Conservation (phyloP, 352 stramenopile genomes). For the Saprolegnia diclina region DNA sequence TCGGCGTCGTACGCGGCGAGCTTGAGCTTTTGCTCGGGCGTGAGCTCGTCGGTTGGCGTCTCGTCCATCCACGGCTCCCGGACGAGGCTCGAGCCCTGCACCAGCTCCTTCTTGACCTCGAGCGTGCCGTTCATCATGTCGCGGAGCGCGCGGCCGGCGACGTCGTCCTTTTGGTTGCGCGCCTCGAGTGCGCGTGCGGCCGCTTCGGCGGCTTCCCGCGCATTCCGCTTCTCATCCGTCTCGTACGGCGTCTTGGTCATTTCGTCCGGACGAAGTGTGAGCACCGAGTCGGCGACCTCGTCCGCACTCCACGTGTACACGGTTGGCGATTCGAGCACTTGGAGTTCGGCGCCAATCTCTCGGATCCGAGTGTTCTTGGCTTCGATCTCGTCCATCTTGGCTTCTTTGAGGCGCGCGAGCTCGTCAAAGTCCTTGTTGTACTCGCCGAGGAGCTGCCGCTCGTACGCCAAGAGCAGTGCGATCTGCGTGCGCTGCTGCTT, state of each 20-base stretch:
- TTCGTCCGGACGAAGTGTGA: constrained; percentile 63
- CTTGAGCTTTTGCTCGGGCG: constrained; percentile 69
- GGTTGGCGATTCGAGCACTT: constrained; percentile 36
- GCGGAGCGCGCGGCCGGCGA: constrained; percentile 60
- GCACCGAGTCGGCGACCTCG: constrained; percentile 60
- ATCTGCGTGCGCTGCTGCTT: constrained; percentile 86
- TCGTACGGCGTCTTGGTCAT: constrained; percentile 85
- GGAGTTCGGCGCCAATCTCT: constrained; percentile 78
- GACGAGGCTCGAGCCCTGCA: constrained; percentile 51
- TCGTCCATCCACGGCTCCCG: constrained; percentile 88
- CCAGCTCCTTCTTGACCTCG: constrained; percentile 80
- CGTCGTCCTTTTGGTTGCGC: constrained; percentile 76
- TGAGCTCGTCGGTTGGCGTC: constrained; percentile 67
- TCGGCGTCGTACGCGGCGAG: constrained; percentile 55
- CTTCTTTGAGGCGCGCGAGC: constrained; percentile 64
- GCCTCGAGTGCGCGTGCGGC: constrained; percentile 37
- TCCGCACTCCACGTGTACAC: constrained; percentile 38
- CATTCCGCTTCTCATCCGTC: constrained; percentile 51
- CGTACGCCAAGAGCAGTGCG: constrained; percentile 62
- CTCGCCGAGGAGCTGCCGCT: constrained; percentile 51
- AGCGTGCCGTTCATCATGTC: constrained; percentile 95
- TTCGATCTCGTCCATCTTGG: constrained; percentile 82
- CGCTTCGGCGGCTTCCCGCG: constrained; percentile 40
- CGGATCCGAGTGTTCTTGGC: constrained; percentile 82
- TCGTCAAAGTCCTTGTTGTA: constrained; percentile 88